Percentiles rank a stretch among this genome's conserved stretches.
phyloP scores from a whole-genome alignment of 805 yeast genomes.

The Millerago galiae region DNA sequence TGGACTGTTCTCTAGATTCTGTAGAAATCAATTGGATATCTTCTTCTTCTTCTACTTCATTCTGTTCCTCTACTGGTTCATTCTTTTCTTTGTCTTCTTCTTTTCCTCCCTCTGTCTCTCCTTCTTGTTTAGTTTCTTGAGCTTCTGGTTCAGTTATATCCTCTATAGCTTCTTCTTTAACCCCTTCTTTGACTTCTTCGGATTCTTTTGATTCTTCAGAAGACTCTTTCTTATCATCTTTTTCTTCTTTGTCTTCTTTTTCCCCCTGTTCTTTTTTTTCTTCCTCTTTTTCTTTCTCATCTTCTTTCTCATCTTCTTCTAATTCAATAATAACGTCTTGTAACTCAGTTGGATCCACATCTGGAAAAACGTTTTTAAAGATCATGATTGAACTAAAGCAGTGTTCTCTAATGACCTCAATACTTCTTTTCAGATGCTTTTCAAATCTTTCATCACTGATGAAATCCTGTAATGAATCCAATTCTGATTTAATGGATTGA shows the following conservation, averaged over 20 bases:
- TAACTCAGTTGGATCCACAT: slow-evolving; percentile 22
- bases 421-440: slow-evolving; percentile 65
- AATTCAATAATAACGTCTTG: slow-evolving; percentile 14
- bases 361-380: slow-evolving; percentile 55
- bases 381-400: slow-evolving; percentile 68
- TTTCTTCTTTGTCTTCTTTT: no score
- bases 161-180: not conserved
- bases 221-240: no score
- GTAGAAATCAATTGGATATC: slow-evolving; percentile 7
- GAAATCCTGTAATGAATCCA: slow-evolving; percentile 51
- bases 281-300: no score
- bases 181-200: not conserved
- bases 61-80: not conserved
- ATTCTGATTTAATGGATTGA: slow-evolving; percentile 58
- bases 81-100: not conserved
- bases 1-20: slow-evolving; percentile 12
- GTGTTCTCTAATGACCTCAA: slow-evolving; percentile 82
- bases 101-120: not conserved
- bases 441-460: slow-evolving; percentile 44
- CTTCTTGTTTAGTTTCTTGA: not conserved
- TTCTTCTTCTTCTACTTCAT: not conserved
- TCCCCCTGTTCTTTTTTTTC: no score
- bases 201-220: no score
- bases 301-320: slow-evolving; percentile 14
- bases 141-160: no score